These are phyloP conservation scores for Populus pruinosa DNA, from an alignment of 345 rosid species.

Conservation along the genomic window DNA sequence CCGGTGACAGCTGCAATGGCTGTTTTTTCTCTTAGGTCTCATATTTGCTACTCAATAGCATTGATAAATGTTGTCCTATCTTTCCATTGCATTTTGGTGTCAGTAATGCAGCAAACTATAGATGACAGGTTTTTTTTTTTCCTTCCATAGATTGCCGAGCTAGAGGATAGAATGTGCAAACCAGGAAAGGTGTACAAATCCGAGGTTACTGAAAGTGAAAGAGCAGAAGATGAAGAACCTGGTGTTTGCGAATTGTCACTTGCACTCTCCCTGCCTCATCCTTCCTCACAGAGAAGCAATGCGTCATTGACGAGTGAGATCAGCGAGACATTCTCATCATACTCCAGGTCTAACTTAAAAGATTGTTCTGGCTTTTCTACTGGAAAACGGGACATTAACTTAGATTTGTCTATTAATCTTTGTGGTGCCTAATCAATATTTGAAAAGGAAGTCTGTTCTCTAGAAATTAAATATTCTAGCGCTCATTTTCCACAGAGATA, in stretches of 20 bases:
- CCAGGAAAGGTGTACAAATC: not conserved
- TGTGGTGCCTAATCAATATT: slow-evolving; percentile 34
- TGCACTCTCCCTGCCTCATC: slow-evolving; percentile 47
- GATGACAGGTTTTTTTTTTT: not conserved
- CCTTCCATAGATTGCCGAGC: slow-evolving; percentile 32
- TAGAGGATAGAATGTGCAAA: slow-evolving; percentile 11
- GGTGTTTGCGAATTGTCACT: slow-evolving; percentile 44
- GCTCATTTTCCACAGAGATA: not conserved
- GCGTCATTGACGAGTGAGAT: slow-evolving; percentile 58
- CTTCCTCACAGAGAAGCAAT: slow-evolving; percentile 41
- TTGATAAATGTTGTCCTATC: not conserved
- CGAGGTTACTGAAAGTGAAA: not conserved
- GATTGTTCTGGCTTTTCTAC: slow-evolving; percentile 42
- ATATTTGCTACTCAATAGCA: not conserved
- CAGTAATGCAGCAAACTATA: not conserved
- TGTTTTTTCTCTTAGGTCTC: not conserved
- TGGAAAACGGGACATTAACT: slow-evolving; percentile 35
- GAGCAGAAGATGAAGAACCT: slow-evolving; percentile 13
- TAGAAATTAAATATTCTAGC: not conserved
- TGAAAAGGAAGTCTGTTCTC: not conserved
- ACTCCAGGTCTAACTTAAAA: slow-evolving; percentile 32
- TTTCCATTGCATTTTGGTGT: not conserved
- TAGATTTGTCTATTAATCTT: slow-evolving; percentile 77
- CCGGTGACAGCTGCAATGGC: not conserved
- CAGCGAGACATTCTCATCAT: slow-evolving; percentile 63